Base-by-base conservation (phyloP, 768 basidiomycete species). In the Jaapia argillacea region DNA sequence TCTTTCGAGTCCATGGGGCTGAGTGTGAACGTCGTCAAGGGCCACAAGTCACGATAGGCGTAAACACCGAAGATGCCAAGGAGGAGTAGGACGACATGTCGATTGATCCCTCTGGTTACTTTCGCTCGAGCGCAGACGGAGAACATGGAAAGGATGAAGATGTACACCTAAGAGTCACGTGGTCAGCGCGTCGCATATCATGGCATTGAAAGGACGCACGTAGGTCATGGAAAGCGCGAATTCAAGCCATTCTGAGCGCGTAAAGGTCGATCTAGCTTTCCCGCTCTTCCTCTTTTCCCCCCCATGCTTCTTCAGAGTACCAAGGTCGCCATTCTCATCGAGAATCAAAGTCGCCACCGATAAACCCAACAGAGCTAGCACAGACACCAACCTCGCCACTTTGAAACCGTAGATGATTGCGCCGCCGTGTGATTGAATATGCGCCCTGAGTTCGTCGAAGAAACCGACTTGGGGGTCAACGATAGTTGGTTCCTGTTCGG, bases 1-100 rank as follows among this genome's bases (percentile, higher is more conserved):
- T 74, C 74, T 1, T 54, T 53, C 2, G 55, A 51, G 49, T 85
- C 82, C n/a, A 61, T 47, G 5, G 79, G 76, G 12, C 43, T 26
- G 20, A 67, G 58, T n/a, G 63, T 66, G 56, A 65, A 80, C 0
- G 78, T 82, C 13, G 68, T 59, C 6, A 82, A 52, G 10, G 81
- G 82, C 55, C 67, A 79, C 5, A 84, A 40, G 51, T 77, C 72
- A n/a, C 80, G 70, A 51, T 77, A 79, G 25, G 61, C 58, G 50
- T 70, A 82, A 5, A 78, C 64, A 6, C 51, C 50, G 54, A 75
- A 73, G 4, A 63, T 63, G 22, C 62, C 58, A n/a, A 77, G 49
- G 6, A 81, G 57, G 1, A 81, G 51, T 16, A 61, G 53, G 44
- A 68, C 68, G 48, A 76, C 57, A 51, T 82, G 80, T 7, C 57